Evolutionary conservation across 345 rosid genomes (phyloP).

Genomic region (Citrus maxima): DNA sequence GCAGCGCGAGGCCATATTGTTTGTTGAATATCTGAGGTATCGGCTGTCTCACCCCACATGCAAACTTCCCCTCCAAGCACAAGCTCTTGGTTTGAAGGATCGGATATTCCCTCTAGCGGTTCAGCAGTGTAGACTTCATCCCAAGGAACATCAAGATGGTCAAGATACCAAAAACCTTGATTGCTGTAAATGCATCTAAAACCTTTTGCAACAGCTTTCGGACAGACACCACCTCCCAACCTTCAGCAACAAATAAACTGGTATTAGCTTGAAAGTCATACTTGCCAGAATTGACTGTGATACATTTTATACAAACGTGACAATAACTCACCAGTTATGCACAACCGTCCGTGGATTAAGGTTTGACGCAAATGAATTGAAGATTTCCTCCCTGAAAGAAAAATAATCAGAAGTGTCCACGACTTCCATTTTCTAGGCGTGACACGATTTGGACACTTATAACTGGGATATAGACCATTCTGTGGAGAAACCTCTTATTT

Average conservation of each 20-base stretch:
- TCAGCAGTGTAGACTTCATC: slow-evolving; percentile 63
- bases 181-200: slow-evolving; percentile 87
- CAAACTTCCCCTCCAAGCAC: slow-evolving; percentile 98
- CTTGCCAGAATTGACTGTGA: background rate
- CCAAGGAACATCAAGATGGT: slow-evolving; percentile 90
- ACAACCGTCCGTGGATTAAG: slow-evolving; percentile 84
- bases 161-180: slow-evolving; percentile 90
- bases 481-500: background rate
- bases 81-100: slow-evolving; percentile 57
- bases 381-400: slow-evolving; percentile 63
- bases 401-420: slow-evolving; percentile 6
- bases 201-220: slow-evolving; percentile 80
- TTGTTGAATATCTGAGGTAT: slow-evolving; percentile 76
- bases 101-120: slow-evolving; percentile 70
- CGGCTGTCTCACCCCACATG: slow-evolving; percentile 91
- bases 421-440: background rate
- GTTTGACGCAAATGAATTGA: slow-evolving; percentile 50
- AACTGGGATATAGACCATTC: background rate
- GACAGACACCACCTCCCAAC: slow-evolving; percentile 86
- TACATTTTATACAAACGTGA: background rate
- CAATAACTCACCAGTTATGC: slow-evolving; percentile 71
- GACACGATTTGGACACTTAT: background rate
- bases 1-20: slow-evolving; percentile 98
- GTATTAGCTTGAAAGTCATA: background rate
- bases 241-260: slow-evolving; percentile 26